Evolutionary conservation across 106 monocot genomes (phyloP), one percentile per base, ranked within the genome.

Genomic region (Dioscorea zingiberensis): DNA sequence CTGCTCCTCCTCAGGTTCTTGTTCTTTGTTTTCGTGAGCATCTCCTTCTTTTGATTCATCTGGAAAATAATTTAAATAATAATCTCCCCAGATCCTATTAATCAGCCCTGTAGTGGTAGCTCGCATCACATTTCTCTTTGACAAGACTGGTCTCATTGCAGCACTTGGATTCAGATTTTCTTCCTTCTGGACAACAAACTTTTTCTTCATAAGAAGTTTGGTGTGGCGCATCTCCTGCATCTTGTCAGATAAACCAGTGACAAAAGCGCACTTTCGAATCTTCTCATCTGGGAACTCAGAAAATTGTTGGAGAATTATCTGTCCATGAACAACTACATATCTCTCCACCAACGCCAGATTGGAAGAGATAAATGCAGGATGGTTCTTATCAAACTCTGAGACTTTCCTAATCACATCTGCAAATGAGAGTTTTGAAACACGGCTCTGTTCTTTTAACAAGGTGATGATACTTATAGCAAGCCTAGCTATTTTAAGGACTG

Each of bases 281-380:
- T 71, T 84, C 28, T 86, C 79, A 72, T 97, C 97, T 48, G 97
- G 97, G 64, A 81, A 97, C 38, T 92, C 97, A 56, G 88, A 76
- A 86, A 97, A 97, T 38, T 88, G 92, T 62, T 97, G 97, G 51
- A 97, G 84, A 54, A 97, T 92, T 54, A 97, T 97, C 66, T 97
- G 97, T 27, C 97, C 97, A 70, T 97, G 97, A 26, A 97, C 97
- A 25, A 92, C 92, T 61, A 92, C 77, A 55, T 88, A 92, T 69
- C 86, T 78, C 66, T 97, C 97, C 23, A 97, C 88, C 6, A 76
- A 62, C 62, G 64, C 75, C 60, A 86, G 28, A 66, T 86, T 88
- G 47, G 97, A 84, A 23, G 97, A 97, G 73, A 92, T 86, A 73
- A 77, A 80, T 62, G 84, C 79, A 62, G 88, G 88, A 66, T 89